Percentiles rank a stretch among this genome's conserved stretches.
phyloP scores from a whole-genome alignment of 2,329 filamentous ascomycete species.

The Fusarium sp. region DNA sequence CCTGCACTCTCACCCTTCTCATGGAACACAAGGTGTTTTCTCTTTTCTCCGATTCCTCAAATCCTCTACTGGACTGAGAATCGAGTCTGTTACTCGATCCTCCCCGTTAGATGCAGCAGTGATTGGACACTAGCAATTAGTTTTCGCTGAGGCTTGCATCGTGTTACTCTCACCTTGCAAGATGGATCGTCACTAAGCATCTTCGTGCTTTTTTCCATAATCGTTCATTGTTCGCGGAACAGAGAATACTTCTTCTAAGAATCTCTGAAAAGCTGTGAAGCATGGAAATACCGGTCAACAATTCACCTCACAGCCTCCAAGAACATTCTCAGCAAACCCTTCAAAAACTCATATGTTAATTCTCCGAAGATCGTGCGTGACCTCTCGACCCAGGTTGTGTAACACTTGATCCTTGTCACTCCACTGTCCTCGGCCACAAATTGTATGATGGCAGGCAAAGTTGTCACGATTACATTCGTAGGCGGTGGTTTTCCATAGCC shows the following conservation, averaged over 20 bases:
- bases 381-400: background rate
- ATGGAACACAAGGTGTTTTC: background rate
- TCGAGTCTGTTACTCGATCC: background rate
- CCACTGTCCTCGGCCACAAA: background rate
- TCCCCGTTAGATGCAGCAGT: background rate
- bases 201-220: background rate
- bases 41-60: background rate
- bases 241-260: background rate
- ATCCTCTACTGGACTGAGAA: background rate
- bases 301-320: background rate
- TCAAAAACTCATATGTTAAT: background rate
- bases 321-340: too few relatives aligned
- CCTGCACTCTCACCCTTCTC: background rate
- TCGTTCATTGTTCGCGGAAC: background rate
- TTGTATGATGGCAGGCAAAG: background rate
- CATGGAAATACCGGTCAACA: background rate
- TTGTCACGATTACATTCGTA: background rate
- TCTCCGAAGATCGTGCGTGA: background rate
- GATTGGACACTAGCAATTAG: background rate
- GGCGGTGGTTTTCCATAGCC: background rate
- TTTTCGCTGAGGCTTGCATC: constrained; percentile 10
- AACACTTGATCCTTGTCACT: background rate
- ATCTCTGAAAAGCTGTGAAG: background rate
- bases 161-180: constrained; percentile 9
- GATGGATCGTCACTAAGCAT: background rate